Percentiles rank a stretch among this genome's conserved stretches.
phyloP scores from a whole-genome alignment of 2,329 filamentous ascomycete genomes.

The Ilyonectria mors-panacis region DNA sequence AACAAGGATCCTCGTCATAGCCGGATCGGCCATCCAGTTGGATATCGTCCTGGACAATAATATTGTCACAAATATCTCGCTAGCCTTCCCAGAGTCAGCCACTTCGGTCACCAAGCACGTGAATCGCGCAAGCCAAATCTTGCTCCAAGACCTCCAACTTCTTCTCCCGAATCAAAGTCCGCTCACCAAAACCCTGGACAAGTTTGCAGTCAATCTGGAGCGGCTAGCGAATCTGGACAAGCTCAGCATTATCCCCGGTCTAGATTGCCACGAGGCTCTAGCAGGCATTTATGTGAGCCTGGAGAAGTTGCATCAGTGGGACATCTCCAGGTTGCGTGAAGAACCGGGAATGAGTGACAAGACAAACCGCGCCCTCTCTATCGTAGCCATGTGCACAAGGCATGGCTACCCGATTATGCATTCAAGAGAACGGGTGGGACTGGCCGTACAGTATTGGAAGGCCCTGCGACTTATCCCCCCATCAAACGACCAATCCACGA shows the following conservation, averaged over 20 bases:
- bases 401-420: conserved; percentile 83
- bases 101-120: conserved; percentile 72
- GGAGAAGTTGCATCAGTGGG: conserved; percentile 78
- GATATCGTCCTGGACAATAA: conserved; percentile 75
- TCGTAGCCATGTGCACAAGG: conserved; percentile 76
- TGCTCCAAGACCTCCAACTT: conserved; percentile 76
- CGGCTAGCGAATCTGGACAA: conserved; percentile 79
- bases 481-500: conserved; percentile 54
- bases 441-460: conserved; percentile 85
- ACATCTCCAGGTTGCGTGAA: conserved; percentile 71
- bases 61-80: conserved; percentile 72
- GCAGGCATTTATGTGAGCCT: conserved; percentile 81
- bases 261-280: conserved; percentile 85
- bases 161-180: conserved; percentile 72
- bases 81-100: conserved; percentile 74
- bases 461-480: conserved; percentile 66
- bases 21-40: conserved; percentile 72
- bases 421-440: conserved; percentile 74
- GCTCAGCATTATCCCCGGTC: conserved; percentile 75
- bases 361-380: conserved; percentile 64
- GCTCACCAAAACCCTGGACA: conserved; percentile 78
- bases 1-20: conserved; percentile 71
- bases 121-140: conserved; percentile 74
- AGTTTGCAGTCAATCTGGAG: conserved; percentile 80
- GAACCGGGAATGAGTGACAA: conserved; percentile 62